Base-by-base conservation (phyloP, 2,329 filamentous ascomycete genomes). In the Penicillium verrucosum region DNA sequence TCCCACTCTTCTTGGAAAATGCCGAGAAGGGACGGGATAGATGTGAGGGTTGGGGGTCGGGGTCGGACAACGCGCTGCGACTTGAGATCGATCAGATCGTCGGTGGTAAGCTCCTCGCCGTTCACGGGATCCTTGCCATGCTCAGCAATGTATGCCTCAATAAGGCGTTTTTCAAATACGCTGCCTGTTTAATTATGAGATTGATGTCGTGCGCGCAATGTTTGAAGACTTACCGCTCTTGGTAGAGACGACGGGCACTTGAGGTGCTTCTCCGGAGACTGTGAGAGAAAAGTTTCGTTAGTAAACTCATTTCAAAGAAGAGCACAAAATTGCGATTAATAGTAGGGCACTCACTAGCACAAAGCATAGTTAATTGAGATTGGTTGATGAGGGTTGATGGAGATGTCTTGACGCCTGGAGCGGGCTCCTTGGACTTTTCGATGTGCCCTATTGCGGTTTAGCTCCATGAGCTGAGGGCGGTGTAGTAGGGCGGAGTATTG, bases 1-100 rank as follows among this genome's bases (percentile, higher is more conserved):
- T 99, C 94, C 94, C 94, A 99, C 81, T 99, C 94, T 74, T 96
- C 96, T 75, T 99, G 94, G 75, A 99, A 97, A 38, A 92, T 89
- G 48, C 90, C 89, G 54, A 99, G 88, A 54, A 99, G 85, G 18
- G 94, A 92, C 23, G 94, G 94, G 70, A 99, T 96, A 37, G 94
- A 99, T 53, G 94, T 97, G 68, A 97, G 86, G 34, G 91, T 92
- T 32, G 94, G 93, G 57, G 94, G 92, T 69, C 94, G 86, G 49
- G 94, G 93, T 67, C 89, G 89, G 60, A 97, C 90, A 66, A 91
- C 84, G 77, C 89, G 87, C 65, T 89, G 83, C 57, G 90, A 86
- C 78, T 94, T 91, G 74, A 99, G 83, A 62, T 92, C 87, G 69
- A 99, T 82, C 59, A 99, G 85, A 74, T 99, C 94, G 63, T 96